phyloP scores from a whole-genome alignment of 192 early-diverging fungal genomes.

The Paraglomus brasilianum region DNA sequence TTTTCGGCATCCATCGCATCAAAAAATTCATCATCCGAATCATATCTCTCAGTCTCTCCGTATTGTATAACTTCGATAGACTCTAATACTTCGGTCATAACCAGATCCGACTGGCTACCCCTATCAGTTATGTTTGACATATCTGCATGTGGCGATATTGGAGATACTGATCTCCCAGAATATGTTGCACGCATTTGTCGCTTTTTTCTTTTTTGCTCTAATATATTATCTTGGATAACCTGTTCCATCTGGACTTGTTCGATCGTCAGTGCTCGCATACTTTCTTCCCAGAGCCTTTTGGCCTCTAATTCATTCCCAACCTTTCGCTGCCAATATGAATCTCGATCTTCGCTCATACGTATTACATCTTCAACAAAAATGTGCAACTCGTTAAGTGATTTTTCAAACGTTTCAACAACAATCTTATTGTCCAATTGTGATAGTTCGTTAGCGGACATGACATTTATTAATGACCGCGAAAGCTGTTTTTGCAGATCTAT shows the following conservation, averaged over 20 bases:
- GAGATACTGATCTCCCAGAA: too few species aligned
- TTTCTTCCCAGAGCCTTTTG: constrained; percentile 50
- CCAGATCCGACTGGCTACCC: background rate
- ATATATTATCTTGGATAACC: constrained; percentile 37
- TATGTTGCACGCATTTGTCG: constrained; percentile 34
- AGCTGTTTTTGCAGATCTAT: constrained; percentile 59
- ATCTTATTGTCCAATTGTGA: background rate
- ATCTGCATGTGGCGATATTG: too few species aligned
- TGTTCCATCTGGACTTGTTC: constrained; percentile 50
- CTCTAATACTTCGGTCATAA: background rate
- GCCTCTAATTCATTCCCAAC: constrained; percentile 47
- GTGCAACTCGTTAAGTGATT: constrained; percentile 13
- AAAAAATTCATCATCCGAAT: constrained; percentile 66
- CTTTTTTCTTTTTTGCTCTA: constrained; percentile 34
- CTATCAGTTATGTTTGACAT: too few species aligned
- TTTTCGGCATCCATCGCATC: constrained; percentile 52
- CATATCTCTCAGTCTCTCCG: constrained; percentile 5
- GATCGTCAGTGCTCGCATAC: constrained; percentile 39
- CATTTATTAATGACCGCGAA: constrained; percentile 47
- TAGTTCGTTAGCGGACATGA: background rate
- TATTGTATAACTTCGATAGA: background rate
- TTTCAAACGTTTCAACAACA: constrained; percentile 16
- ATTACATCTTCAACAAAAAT: constrained; percentile 35
- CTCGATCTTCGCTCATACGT: constrained; percentile 44
- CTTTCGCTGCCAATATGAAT: constrained; percentile 45